Conservation (phyloP, 108 stramenopile genomes). For the Chaetoceros muelleri region DNA sequence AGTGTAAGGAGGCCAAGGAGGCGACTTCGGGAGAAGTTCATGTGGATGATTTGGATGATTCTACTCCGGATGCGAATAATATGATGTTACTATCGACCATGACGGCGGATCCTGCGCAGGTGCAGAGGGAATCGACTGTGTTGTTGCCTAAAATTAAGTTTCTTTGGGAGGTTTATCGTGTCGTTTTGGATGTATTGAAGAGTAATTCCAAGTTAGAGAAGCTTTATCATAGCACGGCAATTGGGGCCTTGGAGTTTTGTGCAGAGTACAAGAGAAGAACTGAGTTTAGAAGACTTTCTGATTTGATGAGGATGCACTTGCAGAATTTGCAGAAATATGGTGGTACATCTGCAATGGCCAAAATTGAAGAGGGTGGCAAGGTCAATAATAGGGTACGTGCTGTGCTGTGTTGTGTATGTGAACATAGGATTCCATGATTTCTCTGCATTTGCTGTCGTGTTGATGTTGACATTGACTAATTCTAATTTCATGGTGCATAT, state of each 20-base stretch:
- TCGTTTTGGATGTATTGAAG: conserved; percentile 89
- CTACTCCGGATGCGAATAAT: conserved; percentile 59
- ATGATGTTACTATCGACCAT: conserved; percentile 85
- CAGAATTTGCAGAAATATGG: conserved; percentile 88
- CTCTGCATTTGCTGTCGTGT: not conserved
- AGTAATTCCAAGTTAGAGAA: conserved; percentile 89
- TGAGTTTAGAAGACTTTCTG: conserved; percentile 93
- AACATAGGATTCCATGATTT: not conserved
- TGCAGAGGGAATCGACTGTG: conserved; percentile 77
- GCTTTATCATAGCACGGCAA: conserved; percentile 86
- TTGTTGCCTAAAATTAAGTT: conserved; percentile 95
- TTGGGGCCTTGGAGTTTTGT: conserved; percentile 86
- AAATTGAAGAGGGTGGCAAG: conserved; percentile 39
- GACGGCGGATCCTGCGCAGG: conserved; percentile 86
- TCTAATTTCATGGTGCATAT: not conserved
- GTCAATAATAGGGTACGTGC: conserved; percentile 61
- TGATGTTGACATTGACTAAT: not conserved
- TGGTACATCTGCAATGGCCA: conserved; percentile 13
- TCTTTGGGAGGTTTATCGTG: conserved; percentile 96
- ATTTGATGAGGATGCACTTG: conserved; percentile 91
- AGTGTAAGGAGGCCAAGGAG: conserved; percentile 66
- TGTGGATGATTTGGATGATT: conserved; percentile 84
- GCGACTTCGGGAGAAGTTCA: conserved; percentile 32
- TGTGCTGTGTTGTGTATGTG: not conserved
- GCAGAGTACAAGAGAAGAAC: conserved; percentile 72